Percentiles rank a stretch among this genome's conserved stretches.
phyloP scores from a whole-genome alignment of 345 rosid species.

The Eucalyptus curtisii region DNA sequence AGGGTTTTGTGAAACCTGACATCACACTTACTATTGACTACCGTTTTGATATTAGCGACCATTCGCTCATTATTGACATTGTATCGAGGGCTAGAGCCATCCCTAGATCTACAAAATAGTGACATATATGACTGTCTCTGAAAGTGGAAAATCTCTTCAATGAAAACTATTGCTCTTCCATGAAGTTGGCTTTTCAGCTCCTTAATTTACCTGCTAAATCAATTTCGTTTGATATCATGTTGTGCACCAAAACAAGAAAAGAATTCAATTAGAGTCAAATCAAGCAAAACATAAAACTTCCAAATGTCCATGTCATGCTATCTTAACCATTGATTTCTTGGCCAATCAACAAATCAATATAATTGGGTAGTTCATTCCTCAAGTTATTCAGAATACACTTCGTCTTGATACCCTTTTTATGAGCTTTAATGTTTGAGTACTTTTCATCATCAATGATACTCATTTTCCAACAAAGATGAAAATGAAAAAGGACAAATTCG shows the following conservation, averaged over 20 bases:
- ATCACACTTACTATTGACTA: neutral
- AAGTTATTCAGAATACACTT: fast-evolving
- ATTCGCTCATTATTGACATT: neutral
- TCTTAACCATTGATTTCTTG: neutral
- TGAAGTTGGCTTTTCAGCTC: neutral
- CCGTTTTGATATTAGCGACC: neutral
- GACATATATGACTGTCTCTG: neutral
- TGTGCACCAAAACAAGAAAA: neutral
- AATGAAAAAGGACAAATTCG: neutral
- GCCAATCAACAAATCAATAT: neutral
- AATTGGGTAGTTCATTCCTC: neutral
- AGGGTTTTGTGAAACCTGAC: neutral
- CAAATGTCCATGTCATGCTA: neutral
- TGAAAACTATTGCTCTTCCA: neutral
- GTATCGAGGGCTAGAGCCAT: neutral
- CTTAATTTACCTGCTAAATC: neutral
- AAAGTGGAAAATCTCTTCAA: neutral
- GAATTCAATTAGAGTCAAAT: neutral
- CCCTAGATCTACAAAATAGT: neutral
- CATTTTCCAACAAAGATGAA: no score
- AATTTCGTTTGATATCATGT: neutral
- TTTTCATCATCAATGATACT: no score
- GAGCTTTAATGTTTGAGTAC: no score
- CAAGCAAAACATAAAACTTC: neutral
- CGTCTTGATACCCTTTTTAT: no score